phyloP scores from a whole-genome alignment of 2,329 filamentous ascomycete species.

The Chaetothyriales sp. region DNA sequence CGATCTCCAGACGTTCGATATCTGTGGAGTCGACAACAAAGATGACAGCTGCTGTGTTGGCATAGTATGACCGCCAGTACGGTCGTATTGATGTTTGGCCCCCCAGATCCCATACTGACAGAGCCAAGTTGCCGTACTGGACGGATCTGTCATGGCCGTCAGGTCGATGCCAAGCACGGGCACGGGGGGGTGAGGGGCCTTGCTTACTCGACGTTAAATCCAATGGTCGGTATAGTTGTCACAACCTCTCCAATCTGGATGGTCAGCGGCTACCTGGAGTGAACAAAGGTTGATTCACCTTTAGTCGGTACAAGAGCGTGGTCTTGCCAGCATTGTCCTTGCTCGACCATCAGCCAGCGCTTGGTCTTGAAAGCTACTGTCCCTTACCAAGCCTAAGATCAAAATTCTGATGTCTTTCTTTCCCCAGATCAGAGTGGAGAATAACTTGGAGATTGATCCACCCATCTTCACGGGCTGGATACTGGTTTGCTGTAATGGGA shows the following conservation, averaged over 20 bases:
- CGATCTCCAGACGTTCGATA: constrained; percentile 84
- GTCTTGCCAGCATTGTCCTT: constrained; percentile 98
- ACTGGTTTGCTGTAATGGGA: not conserved
- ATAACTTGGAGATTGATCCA: constrained; percentile 40
- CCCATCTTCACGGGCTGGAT: constrained; percentile 32
- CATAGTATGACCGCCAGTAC: constrained; percentile 99
- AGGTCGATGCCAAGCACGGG: not conserved
- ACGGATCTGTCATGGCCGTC: constrained; percentile 42
- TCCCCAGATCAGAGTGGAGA: constrained; percentile 61
- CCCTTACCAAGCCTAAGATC: constrained; percentile 74
- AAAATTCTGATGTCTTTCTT: constrained; percentile 98
- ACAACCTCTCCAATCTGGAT: constrained; percentile 89
- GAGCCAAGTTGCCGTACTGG: constrained; percentile 94
- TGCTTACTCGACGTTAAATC: constrained; percentile 77
- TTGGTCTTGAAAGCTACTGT: not conserved
- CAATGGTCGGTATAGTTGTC: constrained; percentile 96
- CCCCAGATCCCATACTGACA: constrained; percentile 97
- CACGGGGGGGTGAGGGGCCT: not conserved
- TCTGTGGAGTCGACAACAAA: constrained; percentile 98
- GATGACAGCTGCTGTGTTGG: constrained; percentile 94
- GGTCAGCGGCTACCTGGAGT: constrained; percentile 7
- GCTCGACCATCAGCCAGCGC: constrained; percentile 1
- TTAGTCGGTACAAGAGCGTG: constrained; percentile 85
- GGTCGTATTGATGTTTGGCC: constrained; percentile 97
- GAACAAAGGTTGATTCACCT: constrained; percentile 40